Conservation (phyloP, 2,329 filamentous ascomycete genomes). For the Setomelanomma holmii region DNA sequence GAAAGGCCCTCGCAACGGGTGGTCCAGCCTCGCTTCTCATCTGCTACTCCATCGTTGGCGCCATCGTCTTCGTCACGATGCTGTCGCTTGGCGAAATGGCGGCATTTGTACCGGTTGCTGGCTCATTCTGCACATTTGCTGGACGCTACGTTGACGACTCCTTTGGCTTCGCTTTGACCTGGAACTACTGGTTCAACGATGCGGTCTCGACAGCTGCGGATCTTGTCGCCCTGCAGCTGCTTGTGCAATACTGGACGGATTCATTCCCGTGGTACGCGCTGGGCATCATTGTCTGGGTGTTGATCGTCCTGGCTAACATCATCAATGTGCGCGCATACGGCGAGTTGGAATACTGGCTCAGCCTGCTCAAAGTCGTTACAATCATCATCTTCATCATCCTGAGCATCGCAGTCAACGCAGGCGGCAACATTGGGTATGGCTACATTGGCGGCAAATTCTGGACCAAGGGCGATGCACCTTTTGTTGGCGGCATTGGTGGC, state of each 20-base stretch:
- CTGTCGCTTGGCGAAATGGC: slow-evolving; percentile 48
- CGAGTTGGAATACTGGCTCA: slow-evolving; percentile 46
- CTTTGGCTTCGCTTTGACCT: slow-evolving; percentile 52
- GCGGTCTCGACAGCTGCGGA: slow-evolving; percentile 44
- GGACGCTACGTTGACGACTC: slow-evolving; percentile 66
- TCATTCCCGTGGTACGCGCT: slow-evolving; percentile 41
- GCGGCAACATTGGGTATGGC: slow-evolving; percentile 31
- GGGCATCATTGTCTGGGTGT: slow-evolving; percentile 39
- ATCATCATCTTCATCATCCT: slow-evolving; percentile 46
- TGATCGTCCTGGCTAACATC: slow-evolving; percentile 45
- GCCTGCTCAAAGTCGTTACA: slow-evolving; percentile 42
- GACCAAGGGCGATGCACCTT: slow-evolving; percentile 66
- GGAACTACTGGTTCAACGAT: slow-evolving; percentile 45
- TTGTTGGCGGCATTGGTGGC: slow-evolving; percentile 45
- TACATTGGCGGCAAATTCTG: slow-evolving; percentile 69
- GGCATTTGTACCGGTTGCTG: slow-evolving; percentile 46
- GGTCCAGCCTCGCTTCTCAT: slow-evolving; percentile 41
- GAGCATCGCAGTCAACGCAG: slow-evolving; percentile 38
- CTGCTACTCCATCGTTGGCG: slow-evolving; percentile 48
- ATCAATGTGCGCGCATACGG: slow-evolving; percentile 48
- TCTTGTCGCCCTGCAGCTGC: slow-evolving; percentile 42
- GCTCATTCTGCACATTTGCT: slow-evolving; percentile 38
- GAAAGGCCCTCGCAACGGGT: slow-evolving; percentile 60
- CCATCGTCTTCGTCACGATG: slow-evolving; percentile 45
- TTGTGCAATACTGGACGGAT: slow-evolving; percentile 48